Base-by-base conservation (phyloP, 768 basidiomycete genomes). In the Crepidotus variabilis region DNA sequence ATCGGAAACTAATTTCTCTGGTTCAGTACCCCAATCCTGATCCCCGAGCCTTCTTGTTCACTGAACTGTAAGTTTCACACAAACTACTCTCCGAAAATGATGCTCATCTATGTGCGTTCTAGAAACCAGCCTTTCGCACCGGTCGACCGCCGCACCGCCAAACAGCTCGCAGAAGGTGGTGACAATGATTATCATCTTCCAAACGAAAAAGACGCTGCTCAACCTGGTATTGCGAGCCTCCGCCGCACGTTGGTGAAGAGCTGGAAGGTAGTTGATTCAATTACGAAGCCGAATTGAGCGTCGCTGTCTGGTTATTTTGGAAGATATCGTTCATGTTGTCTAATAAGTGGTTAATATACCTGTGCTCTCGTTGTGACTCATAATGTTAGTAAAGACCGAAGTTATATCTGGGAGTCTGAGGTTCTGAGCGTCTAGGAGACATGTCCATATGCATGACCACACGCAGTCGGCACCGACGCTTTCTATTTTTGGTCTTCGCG, bases 121-220 rank as follows among this genome's bases (percentile, higher is more conserved):
- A 74, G 73, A 68, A 90, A 90, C 69, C 82, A 87, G 69, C 88
- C 88, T 0, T 86, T 90, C 72, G 80, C 84, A 6, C 88, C 88
- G 5, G 73, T 75, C 8, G 85, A 89, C 63, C 72, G 75, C 11
- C 80, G 84, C 45, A 78, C 67, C 20, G 87, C 85, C 0, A 68
- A 78, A 33, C 80, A 84, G 54, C 78, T 90, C 51, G 60, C 61
- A 16, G 67, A 72, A 8, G 47, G 24, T 20, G 63, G 59, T 11
- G 22, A 20, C 16, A 47, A 22, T 2, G 52, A 52, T 14, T 81
- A 85, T 62, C 67, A 51, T 6, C 51, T 64, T 33, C 62, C 70
- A 11, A 48, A 36, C 22, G 50, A 49, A 13, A 64, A 70, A 22
- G 60, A 69, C 13, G 54, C 57, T 13, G 66, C 67, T 18, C 62